Evolutionary conservation across 106 monocot genomes (phyloP).

Genomic region (Gastrodia elata): DNA sequence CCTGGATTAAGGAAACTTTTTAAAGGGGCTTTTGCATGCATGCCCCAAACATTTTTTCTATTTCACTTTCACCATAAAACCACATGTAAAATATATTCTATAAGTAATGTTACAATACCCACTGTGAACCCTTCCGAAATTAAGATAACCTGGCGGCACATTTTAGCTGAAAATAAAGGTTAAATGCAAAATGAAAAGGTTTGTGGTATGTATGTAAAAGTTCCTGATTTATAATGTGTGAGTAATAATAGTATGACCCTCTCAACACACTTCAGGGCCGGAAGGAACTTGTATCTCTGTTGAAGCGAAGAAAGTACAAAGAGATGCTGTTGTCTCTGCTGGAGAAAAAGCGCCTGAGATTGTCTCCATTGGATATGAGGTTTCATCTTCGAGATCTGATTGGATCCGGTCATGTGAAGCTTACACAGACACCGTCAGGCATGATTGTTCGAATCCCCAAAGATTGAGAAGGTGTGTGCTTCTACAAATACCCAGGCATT

Average conservation of each 20-base stretch:
- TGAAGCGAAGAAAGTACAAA: slow-evolving; percentile 62
- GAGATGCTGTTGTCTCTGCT: slow-evolving; percentile 64
- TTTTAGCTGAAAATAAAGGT: too few relatives aligned
- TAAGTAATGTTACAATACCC: too few relatives aligned
- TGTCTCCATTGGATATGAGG: slow-evolving; percentile 70
- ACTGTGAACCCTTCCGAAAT: too few relatives aligned
- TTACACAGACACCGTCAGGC: slow-evolving; percentile 58
- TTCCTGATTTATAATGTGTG: not conserved
- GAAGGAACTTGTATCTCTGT: slow-evolving; percentile 67
- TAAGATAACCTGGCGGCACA: too few relatives aligned
- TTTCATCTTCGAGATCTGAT: slow-evolving; percentile 91
- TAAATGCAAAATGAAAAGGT: too few relatives aligned
- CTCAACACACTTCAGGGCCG: slow-evolving; percentile 52
- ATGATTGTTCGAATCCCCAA: slow-evolving; percentile 56
- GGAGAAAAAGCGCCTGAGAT: slow-evolving; percentile 65
- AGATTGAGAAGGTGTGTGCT: slow-evolving; percentile 22
- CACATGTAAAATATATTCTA: too few relatives aligned
- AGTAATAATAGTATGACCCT: too few relatives aligned
- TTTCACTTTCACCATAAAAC: too few relatives aligned
- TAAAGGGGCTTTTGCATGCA: too few relatives aligned
- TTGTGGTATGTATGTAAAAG: not conserved
- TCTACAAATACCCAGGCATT: too few relatives aligned
- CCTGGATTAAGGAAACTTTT: too few relatives aligned
- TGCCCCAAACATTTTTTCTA: too few relatives aligned
- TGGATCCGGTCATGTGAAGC: slow-evolving; percentile 80